Percentiles rank a stretch among this genome's conserved stretches.
phyloP scores from a whole-genome alignment of 139 green algal genomes.

The Mesotaenium endlicherianum region DNA sequence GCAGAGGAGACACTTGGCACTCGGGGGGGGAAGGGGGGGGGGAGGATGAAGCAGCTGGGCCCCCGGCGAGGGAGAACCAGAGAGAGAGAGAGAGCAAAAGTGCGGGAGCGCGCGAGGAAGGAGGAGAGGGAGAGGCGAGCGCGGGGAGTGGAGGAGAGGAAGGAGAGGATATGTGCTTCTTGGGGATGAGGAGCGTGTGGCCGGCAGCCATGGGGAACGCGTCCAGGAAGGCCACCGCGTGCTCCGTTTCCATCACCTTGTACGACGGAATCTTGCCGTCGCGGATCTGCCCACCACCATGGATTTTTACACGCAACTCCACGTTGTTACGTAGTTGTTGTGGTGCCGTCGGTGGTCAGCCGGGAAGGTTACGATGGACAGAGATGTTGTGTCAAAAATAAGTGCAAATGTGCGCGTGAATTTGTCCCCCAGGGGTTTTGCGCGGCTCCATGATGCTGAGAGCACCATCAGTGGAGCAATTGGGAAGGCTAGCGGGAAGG shows the following conservation, averaged over 20 bases:
- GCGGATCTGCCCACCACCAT: slow-evolving; percentile 12
- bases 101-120: too few relatives aligned
- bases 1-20: too few relatives aligned
- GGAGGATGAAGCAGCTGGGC: neutral
- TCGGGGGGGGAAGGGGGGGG: neutral
- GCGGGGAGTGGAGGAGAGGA: neutral
- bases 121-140: neutral
- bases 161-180: slow-evolving; percentile 41
- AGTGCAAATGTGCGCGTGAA: too few relatives aligned
- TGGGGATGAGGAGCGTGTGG: slow-evolving; percentile 55
- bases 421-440: too few relatives aligned
- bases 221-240: slow-evolving; percentile 53
- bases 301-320: too few relatives aligned
- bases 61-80: neutral
- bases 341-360: too few relatives aligned
- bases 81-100: neutral
- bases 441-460: too few relatives aligned
- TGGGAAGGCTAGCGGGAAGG: too few relatives aligned
- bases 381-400: too few relatives aligned
- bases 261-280: slow-evolving; percentile 19
- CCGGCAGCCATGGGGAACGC: slow-evolving; percentile 53
- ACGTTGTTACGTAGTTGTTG: too few relatives aligned
- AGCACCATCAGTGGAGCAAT: too few relatives aligned
- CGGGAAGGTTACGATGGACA: too few relatives aligned
- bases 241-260: slow-evolving; percentile 28